A percentile compares a stretch with the other conserved stretches of the same genome.
Conservation (phyloP, 2,329 filamentous ascomycete genomes). For the Teratosphaeria zuluensis region DNA sequence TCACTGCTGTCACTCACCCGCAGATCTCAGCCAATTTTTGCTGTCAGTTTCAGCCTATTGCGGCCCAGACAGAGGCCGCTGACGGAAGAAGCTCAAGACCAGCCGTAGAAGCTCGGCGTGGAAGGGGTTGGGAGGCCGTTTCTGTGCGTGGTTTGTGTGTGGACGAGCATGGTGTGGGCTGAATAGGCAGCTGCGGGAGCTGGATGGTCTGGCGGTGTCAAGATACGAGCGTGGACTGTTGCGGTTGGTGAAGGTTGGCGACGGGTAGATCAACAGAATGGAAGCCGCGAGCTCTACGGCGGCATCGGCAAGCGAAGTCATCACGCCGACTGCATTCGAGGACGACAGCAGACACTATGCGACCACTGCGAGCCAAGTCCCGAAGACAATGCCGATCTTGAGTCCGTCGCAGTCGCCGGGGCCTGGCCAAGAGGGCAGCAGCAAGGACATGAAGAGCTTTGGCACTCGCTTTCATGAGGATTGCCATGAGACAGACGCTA, state of each 20-base stretch:
- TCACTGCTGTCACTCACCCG: neutral
- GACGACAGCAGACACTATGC: slow-evolving; percentile 21
- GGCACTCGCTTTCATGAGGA: slow-evolving; percentile 23
- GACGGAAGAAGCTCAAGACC: neutral
- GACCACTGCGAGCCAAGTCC: slow-evolving; percentile 18
- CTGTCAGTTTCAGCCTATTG: neutral
- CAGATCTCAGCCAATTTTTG: neutral
- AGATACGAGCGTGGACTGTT: neutral
- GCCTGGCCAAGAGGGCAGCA: slow-evolving; percentile 8
- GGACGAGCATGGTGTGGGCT: neutral
- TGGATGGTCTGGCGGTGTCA: neutral
- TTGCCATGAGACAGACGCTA: slow-evolving; percentile 17
- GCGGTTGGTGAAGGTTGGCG: neutral
- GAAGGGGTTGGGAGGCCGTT: neutral
- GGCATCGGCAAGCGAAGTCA: neutral
- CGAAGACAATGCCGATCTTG: slow-evolving; percentile 10
- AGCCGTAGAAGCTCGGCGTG: neutral
- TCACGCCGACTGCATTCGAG: slow-evolving; percentile 13
- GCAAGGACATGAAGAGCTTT: slow-evolving; percentile 19
- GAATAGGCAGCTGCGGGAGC: neutral
- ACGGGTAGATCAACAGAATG: neutral
- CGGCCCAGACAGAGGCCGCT: neutral
- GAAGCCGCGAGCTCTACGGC: neutral
- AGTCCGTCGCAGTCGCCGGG: slow-evolving; percentile 4
- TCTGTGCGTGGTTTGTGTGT: neutral